phyloP scores from a whole-genome alignment of 208 protist species.

The Strigomonas culicis region DNA sequence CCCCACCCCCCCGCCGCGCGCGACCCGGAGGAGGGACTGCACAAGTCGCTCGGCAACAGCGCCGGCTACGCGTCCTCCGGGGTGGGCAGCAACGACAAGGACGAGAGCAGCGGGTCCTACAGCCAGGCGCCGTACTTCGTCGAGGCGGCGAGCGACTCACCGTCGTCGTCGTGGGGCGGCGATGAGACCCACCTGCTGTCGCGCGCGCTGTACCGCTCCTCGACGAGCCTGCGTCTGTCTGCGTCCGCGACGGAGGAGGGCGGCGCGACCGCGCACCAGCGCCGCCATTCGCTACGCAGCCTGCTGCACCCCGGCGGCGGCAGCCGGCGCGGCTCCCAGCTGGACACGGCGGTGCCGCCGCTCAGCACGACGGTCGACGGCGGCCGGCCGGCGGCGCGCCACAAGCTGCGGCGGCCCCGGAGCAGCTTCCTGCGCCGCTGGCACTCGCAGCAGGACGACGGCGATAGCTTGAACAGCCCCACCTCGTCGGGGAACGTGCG shows the following conservation, averaged over 20 bases:
- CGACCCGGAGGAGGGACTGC: too few species aligned
- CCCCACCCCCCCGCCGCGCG: too few species aligned
- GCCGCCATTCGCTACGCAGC: background rate
- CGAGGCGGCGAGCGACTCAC: background rate
- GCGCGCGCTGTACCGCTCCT: slow-evolving; percentile 1
- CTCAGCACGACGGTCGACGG: background rate
- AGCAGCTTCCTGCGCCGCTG: background rate
- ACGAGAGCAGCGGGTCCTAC: background rate
- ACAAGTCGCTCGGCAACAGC: too few species aligned
- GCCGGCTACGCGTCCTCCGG: too few species aligned
- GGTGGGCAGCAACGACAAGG: background rate
- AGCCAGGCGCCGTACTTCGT: background rate
- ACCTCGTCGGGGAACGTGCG: background rate
- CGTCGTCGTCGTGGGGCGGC: background rate
- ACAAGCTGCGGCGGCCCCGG: background rate
- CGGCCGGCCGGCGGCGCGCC: background rate
- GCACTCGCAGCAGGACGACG: too few species aligned
- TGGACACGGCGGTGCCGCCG: background rate
- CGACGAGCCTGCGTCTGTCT: too few species aligned
- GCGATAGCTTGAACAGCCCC: background rate
- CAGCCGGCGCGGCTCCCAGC: background rate
- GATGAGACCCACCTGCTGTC: background rate
- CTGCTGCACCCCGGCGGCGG: background rate
- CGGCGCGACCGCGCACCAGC: too few species aligned
- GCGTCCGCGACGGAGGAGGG: too few species aligned